These are phyloP conservation scores for Teratosphaeria viscida DNA, from an alignment of 2,329 filamentous ascomycete species.

Conservation along the genomic window DNA sequence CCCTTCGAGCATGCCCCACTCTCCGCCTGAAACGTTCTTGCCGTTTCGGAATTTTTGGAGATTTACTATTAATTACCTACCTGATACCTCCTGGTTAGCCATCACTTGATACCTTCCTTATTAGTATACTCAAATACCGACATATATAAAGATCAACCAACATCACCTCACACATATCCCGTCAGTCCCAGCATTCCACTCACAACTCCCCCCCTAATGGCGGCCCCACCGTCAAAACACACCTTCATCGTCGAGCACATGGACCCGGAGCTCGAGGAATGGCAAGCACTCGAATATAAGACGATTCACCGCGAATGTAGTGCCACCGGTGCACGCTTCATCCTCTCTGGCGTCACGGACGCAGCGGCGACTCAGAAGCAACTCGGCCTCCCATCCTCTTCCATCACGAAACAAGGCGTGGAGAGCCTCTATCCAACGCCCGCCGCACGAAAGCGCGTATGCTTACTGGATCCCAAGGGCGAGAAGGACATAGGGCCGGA, in stretches of 20 bases:
- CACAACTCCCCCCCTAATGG: background rate
- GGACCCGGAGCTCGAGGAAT: conserved; percentile 83
- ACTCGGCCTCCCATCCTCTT: conserved; percentile 4
- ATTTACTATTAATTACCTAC: background rate
- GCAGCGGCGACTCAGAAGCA: conserved; percentile 5
- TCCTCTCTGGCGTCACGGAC: conserved; percentile 35
- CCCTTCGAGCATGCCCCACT: background rate
- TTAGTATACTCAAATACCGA: too few species aligned
- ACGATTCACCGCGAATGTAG: conserved; percentile 76
- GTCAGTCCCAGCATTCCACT: too few species aligned
- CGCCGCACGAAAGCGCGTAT: conserved; percentile 63
- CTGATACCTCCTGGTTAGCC: too few species aligned
- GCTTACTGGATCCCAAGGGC: conserved; percentile 80
- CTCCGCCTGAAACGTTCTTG: background rate
- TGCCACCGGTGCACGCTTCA: conserved; percentile 45
- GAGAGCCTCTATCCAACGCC: conserved; percentile 61
- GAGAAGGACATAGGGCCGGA: conserved; percentile 70
- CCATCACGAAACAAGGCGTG: conserved; percentile 43
- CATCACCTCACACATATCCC: too few species aligned
- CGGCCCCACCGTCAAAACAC: conserved; percentile 34
- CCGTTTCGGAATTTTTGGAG: background rate
- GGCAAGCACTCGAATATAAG: conserved; percentile 89
- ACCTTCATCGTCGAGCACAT: conserved; percentile 95
- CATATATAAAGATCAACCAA: too few species aligned
- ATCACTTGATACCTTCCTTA: too few species aligned